Percentiles rank a stretch among this genome's conserved stretches.
These are phyloP conservation scores for Danielozyma ontarioensis DNA, from an alignment of 805 yeast genomes.

Conservation along the genomic window DNA sequence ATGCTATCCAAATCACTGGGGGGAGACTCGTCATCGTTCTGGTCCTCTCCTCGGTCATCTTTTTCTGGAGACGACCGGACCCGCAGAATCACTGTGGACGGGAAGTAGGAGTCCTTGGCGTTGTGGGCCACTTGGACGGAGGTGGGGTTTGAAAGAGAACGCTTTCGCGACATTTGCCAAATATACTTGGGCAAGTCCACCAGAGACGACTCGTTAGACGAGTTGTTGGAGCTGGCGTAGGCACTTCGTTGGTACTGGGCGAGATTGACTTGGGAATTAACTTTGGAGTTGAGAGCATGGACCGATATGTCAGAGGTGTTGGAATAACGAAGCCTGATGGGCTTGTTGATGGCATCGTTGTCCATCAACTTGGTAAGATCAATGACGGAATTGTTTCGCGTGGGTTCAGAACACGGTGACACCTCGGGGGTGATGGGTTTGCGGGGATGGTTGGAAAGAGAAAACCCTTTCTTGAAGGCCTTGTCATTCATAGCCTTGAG, in stretches of 20 bases:
- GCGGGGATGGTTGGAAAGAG: slow-evolving; percentile 25
- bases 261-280: slow-evolving; percentile 35
- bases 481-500: slow-evolving; percentile 34
- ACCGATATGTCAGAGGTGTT: slow-evolving; percentile 35
- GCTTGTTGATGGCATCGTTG: slow-evolving; percentile 32
- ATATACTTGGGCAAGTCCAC: slow-evolving; percentile 19
- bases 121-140: slow-evolving; percentile 7
- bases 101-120: slow-evolving; percentile 25
- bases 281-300: slow-evolving; percentile 32
- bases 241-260: slow-evolving; percentile 13
- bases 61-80: background rate
- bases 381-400: slow-evolving; percentile 35
- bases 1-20: slow-evolving; percentile 15
- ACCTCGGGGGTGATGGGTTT: slow-evolving; percentile 37
- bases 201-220: slow-evolving; percentile 18
- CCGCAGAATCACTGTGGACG: slow-evolving; percentile 5
- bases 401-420: slow-evolving; percentile 38
- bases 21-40: background rate
- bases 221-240: slow-evolving; percentile 1
- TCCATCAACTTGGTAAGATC: slow-evolving; percentile 30
- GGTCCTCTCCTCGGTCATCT: background rate
- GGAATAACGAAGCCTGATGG: slow-evolving; percentile 35
- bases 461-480: slow-evolving; percentile 28
- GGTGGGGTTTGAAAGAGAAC: slow-evolving; percentile 22
- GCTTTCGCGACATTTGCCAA: slow-evolving; percentile 7